These are phyloP conservation scores for Penicillium paneum DNA, from an alignment of 2,329 filamentous ascomycete species.

Conservation along the genomic window DNA sequence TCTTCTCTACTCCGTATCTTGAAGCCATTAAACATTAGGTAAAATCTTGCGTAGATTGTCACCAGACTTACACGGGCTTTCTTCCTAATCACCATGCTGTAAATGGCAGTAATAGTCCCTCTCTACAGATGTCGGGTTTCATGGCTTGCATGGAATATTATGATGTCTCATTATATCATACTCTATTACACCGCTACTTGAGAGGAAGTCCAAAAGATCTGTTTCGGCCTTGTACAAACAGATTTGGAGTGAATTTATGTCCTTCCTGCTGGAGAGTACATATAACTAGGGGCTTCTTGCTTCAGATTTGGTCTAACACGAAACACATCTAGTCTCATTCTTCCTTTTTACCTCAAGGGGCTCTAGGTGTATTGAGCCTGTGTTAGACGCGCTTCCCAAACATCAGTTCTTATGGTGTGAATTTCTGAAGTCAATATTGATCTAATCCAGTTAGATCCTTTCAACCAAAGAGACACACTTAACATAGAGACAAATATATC, in stretches of 20 bases:
- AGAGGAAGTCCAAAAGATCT: not conserved
- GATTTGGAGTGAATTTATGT: too few species aligned
- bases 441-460: not conserved
- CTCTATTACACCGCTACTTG: slow-evolving; percentile 1
- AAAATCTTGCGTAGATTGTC: not conserved
- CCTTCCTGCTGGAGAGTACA: not conserved
- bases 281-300: too few species aligned
- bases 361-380: not conserved
- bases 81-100: not conserved
- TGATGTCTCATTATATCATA: not conserved
- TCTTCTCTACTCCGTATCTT: not conserved
- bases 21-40: not conserved
- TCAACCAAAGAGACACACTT: not conserved
- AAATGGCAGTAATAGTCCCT: not conserved
- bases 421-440: not conserved
- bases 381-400: not conserved
- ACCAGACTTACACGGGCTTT: not conserved
- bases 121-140: not conserved
- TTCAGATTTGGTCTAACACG: too few species aligned
- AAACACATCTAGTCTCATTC: too few species aligned
- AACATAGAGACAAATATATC: not conserved
- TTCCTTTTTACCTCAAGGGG: not conserved
- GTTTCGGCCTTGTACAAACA: not conserved
- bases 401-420: not conserved
- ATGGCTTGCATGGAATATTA: not conserved